A percentile compares a stretch with the other conserved stretches of the same genome.
These are phyloP conservation scores for Echria macrotheca DNA, from an alignment of 495 filamentous ascomycete species.

Conservation along the genomic window DNA sequence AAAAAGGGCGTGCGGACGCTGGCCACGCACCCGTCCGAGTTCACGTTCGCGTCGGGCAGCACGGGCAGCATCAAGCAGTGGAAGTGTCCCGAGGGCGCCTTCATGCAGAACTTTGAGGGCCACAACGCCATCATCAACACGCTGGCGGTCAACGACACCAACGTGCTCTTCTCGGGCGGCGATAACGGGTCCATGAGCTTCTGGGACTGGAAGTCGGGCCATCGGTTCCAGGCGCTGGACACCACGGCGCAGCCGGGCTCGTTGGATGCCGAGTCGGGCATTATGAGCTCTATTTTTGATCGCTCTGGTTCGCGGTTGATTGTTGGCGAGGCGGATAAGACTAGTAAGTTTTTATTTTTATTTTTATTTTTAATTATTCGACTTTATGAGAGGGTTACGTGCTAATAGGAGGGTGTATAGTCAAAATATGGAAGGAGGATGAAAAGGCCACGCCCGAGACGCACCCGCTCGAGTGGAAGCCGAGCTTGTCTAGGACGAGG, in stretches of 20 bases:
- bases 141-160: constrained; percentile 87
- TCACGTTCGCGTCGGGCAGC: constrained; percentile 90
- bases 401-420: constrained; percentile 37
- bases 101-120: constrained; percentile 99
- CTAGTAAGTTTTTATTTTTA: constrained; percentile 45
- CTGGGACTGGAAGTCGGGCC: constrained; percentile 98
- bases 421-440: constrained; percentile 96
- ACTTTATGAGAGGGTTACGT: too few relatives aligned
- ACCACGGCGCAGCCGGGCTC: constrained; percentile 91
- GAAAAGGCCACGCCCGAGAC: constrained; percentile 83
- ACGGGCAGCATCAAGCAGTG: constrained; percentile 97
- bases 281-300: constrained; percentile 92
- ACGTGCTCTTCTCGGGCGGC: constrained; percentile 89
- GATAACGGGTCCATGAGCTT: constrained; percentile 97
- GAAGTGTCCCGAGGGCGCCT: constrained; percentile 96
- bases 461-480: constrained; percentile 91
- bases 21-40: constrained; percentile 83
- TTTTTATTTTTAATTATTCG: neutral
- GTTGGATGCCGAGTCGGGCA: constrained; percentile 86
- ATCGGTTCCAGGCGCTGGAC: constrained; percentile 81
- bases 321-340: constrained; percentile 94
- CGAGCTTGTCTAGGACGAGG: constrained; percentile 55
- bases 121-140: constrained; percentile 97
- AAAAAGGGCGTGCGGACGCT: constrained; percentile 94
- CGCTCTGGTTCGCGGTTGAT: constrained; percentile 82